These are phyloP conservation scores for Zygnema circumcarinatum DNA, from an alignment of 139 green algal species.

Conservation along the genomic window DNA sequence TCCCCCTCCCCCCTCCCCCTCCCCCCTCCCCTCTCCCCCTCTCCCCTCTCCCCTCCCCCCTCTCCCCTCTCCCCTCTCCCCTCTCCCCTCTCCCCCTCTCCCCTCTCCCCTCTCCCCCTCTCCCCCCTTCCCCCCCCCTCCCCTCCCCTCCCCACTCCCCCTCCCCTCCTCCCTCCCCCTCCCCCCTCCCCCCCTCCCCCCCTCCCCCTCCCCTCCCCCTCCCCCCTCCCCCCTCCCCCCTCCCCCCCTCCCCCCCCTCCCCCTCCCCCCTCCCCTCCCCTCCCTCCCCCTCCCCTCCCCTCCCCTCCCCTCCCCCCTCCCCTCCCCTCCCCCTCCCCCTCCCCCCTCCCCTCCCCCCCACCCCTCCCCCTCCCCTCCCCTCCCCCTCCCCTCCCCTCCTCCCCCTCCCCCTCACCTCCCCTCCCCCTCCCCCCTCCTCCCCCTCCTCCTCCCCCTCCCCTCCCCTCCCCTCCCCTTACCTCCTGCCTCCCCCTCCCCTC, in stretches of 20 bases:
- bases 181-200: background rate
- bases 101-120: background rate
- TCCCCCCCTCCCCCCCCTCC: background rate
- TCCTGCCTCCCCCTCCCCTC: background rate
- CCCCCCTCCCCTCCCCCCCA: background rate
- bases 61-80: background rate
- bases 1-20: background rate
- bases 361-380: background rate
- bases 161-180: background rate
- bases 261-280: background rate
- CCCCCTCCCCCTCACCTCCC: background rate
- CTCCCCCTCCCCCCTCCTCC: background rate
- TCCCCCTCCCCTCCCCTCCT: background rate
- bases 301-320: background rate
- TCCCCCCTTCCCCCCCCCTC: background rate
- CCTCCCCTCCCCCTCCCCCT: background rate
- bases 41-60: background rate
- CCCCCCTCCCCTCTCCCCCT: background rate
- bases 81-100: background rate
- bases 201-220: background rate
- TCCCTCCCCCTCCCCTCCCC: background rate
- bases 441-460: background rate
- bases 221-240: background rate
- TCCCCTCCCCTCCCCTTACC: background rate
- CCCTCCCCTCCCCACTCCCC: background rate